Base-by-base conservation (phyloP, 768 basidiomycete species). In the Neoboletus subvelutipes region DNA sequence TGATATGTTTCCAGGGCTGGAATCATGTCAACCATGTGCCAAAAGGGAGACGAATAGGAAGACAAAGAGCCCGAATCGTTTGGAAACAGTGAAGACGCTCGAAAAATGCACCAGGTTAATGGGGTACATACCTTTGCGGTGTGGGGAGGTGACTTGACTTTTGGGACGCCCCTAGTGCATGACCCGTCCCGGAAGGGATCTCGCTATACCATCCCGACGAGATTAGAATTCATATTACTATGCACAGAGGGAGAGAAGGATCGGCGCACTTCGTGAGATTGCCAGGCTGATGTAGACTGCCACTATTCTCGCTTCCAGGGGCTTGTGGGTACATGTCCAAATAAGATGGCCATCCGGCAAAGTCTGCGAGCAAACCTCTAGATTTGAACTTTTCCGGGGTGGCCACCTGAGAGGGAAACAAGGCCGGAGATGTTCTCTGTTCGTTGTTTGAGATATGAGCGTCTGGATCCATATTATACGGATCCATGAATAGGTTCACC, bases 1-100 rank as follows among this genome's bases (percentile, higher is more conserved):
- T 39, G 64, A 50, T 37, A 73, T 49, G 56, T 72, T 71, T 60
- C 62, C 69, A 22, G 76, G 75, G 52, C 76, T 77, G 45, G 47
- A 55, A 55, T 31, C 42, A n/a, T 40, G 58, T 71, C 24, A 64
- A 48, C 17, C 43, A 57, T 50, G 47, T 37, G 36, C 26, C 49
- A 20, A 50, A 29, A 36, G n/a, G n/a, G 22, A 54, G n/a, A 33
- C 36, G 52, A 50, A 33, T 13, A 40, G 26, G 20, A 41, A 49
- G 28, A 49, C 6, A 26, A 51, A n/a, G 34, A 5, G 37, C 39
- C 39, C 29, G 9, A 45, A 52, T 45, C 8, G 18, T 43, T 48
- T 29, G 45, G 20, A 24, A 22, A 54, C 17, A 20, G n/a, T 20
- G 10, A 36, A 51, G 29, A 39, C 18, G 20, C n/a, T 31, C 26